Conservation (phyloP, 1,139 yeast genomes). For the Blastobotrys apis region DNA sequence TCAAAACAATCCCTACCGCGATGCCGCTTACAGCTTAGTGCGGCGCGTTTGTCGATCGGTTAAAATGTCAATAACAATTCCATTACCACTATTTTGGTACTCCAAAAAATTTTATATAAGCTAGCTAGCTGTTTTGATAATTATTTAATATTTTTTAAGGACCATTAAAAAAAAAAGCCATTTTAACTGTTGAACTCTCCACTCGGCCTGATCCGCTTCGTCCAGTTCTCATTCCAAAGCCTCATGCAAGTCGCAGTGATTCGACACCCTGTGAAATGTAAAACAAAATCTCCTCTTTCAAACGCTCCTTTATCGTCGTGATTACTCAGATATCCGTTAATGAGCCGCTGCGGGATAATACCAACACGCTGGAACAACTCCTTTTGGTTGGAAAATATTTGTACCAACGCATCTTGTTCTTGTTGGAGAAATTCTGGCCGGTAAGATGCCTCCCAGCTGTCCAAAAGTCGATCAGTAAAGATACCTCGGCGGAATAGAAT, state of each 20-base stretch:
- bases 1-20: no score
- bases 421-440: neutral
- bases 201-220: slow-evolving; percentile 2
- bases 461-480: slow-evolving; percentile 4
- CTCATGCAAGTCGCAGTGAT: neutral
- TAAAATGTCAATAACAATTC: no score
- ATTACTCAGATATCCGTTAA: slow-evolving; percentile 10
- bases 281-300: slow-evolving; percentile 4
- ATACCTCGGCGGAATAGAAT: slow-evolving; percentile 31
- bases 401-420: slow-evolving; percentile 6
- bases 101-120: neutral
- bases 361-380: slow-evolving; percentile 5
- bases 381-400: neutral
- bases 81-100: no score
- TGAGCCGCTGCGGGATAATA: slow-evolving; percentile 7
- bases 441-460: slow-evolving; percentile 13
- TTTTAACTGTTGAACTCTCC: no score
- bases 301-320: slow-evolving; percentile 1
- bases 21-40: no score
- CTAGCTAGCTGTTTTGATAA: neutral
- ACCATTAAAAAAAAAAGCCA: no score
- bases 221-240: slow-evolving; percentile 5
- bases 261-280: slow-evolving; percentile 8
- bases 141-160: no score
- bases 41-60: no score